These are phyloP conservation scores for Cutaneotrichosporon dermatis DNA, from an alignment of 1,284 basidiomycete genomes.

Conservation along the genomic window DNA sequence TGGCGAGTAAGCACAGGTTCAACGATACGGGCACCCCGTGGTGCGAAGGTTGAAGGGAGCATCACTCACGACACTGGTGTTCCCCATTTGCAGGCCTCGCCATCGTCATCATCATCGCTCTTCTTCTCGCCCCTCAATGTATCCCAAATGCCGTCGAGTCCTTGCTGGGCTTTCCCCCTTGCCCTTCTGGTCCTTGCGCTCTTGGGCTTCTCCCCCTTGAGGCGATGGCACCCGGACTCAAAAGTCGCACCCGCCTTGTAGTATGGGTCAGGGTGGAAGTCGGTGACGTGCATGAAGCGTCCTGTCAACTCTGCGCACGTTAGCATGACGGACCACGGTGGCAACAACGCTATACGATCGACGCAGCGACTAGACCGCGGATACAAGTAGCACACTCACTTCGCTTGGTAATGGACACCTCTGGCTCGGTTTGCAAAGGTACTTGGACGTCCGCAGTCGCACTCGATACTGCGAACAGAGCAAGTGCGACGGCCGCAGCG, in stretches of 20 bases:
- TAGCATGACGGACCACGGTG: too few species aligned
- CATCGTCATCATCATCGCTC: slow-evolving; percentile 11
- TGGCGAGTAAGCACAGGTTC: background rate
- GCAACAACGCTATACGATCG: too few species aligned
- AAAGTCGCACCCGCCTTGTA: slow-evolving; percentile 42
- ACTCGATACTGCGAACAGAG: background rate
- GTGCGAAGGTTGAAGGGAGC: background rate
- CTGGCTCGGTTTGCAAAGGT: background rate
- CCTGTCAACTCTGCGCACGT: slow-evolving; percentile 36
- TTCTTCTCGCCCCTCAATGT: slow-evolving; percentile 8
- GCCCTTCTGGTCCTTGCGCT: slow-evolving; percentile 17
- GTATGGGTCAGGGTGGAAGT: slow-evolving; percentile 49
- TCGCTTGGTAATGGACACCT: slow-evolving; percentile 5
- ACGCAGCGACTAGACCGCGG: too few species aligned
- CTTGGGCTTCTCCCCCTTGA: slow-evolving; percentile 16
- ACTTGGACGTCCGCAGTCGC: slow-evolving; percentile 1
- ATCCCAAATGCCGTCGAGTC: slow-evolving; percentile 14
- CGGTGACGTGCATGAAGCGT: slow-evolving; percentile 48
- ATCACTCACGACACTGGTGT: background rate
- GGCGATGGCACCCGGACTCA: slow-evolving; percentile 42
- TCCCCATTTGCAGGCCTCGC: background rate
- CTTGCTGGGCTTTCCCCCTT: slow-evolving; percentile 13
- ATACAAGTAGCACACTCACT: too few species aligned
- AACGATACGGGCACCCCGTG: too few species aligned
- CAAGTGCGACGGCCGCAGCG: background rate